Percentiles rank a stretch among this genome's conserved stretches.
Evolutionary conservation across 2,329 filamentous ascomycete genomes (phyloP).

Genomic region (Fusarium sp.): DNA sequence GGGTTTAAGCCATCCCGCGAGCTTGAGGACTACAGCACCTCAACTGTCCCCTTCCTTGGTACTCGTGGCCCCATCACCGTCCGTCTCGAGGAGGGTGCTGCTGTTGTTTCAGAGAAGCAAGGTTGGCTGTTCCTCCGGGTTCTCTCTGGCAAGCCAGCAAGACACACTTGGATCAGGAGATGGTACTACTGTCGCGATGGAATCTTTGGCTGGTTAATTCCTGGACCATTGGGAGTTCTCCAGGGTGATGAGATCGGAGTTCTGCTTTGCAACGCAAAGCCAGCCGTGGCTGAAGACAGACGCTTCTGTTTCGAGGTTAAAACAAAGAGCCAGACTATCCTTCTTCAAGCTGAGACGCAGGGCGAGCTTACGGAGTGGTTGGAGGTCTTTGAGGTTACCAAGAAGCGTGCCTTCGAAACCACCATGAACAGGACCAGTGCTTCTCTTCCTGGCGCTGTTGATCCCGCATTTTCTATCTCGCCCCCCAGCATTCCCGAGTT

Average conservation of each 20-base stretch:
- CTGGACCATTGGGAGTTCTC: constrained; percentile 87
- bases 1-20: constrained; percentile 87
- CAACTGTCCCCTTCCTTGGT: constrained; percentile 89
- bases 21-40: constrained; percentile 91
- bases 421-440: constrained; percentile 68
- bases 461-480: constrained; percentile 92
- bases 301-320: constrained; percentile 99
- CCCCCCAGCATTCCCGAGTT: constrained; percentile 92
- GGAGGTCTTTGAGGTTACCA: constrained; percentile 91
- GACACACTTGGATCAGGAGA: constrained; percentile 89
- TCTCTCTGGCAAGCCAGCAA: constrained; percentile 87
- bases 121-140: constrained; percentile 92
- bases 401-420: constrained; percentile 89
- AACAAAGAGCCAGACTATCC: constrained; percentile 91
- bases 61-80: constrained; percentile 77
- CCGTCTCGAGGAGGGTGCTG: constrained; percentile 66
- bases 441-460: constrained; percentile 65
- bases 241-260: constrained; percentile 98
- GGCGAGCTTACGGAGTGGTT: constrained; percentile 95
- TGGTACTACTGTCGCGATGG: constrained; percentile 98
- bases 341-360: constrained; percentile 95
- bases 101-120: constrained; percentile 83
- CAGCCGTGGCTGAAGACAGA: constrained; percentile 91
- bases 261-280: constrained; percentile 91
- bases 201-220: constrained; percentile 94